Evolutionary conservation across 2,329 filamentous ascomycete species (phyloP), one percentile per base, ranked within the genome.

Genomic region (Talaromyces sp.): DNA sequence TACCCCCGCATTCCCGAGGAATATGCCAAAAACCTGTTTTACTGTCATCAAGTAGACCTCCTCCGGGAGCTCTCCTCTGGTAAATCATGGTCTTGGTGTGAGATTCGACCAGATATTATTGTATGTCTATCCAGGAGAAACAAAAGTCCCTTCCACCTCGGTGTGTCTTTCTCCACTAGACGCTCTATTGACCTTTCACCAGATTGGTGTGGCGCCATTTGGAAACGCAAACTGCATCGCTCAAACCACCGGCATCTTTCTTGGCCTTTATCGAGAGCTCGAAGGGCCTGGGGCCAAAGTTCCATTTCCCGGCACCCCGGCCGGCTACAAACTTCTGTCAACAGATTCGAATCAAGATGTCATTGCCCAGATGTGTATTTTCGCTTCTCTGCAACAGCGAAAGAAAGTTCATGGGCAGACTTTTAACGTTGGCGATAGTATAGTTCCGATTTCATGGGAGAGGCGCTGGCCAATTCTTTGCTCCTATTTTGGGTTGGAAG

Each of bases 171-270:
- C 32, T 8, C 14, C 3, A 41, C 13, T 27, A 14, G 29, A 14
- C 49, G 27, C n/a, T n/a, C n/a, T 40, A 24, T 14, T 11, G n/a
- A n/a, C 30, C 13, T 36, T 4, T n/a, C n/a, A n/a, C 41, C 36
- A 63, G 62, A 42, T 65, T 13, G 69, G 68, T 3, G 61, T 68
- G 24, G 66, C 60, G 9, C 69, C 67, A 42, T 61, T 66, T 52
- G 66, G 66, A 29, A 70, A 65, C 37, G 69, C 62, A 7, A 68
- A 69, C 55, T 71, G 67, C 19, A 58, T 74, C 11, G 63, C 72
- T 1, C 66, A 67, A 43, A 63, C 67, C 24, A 65, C 67, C 55
- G 71, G 66, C 1, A 54, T 67, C 27, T 75, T 70, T 47, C 64
- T 74, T 6, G 65, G 58, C 22, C 45, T 70, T 1, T 73, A 67